Base-by-base conservation (phyloP, 2,329 filamentous ascomycete genomes). In the Hypomyces rosellus region DNA sequence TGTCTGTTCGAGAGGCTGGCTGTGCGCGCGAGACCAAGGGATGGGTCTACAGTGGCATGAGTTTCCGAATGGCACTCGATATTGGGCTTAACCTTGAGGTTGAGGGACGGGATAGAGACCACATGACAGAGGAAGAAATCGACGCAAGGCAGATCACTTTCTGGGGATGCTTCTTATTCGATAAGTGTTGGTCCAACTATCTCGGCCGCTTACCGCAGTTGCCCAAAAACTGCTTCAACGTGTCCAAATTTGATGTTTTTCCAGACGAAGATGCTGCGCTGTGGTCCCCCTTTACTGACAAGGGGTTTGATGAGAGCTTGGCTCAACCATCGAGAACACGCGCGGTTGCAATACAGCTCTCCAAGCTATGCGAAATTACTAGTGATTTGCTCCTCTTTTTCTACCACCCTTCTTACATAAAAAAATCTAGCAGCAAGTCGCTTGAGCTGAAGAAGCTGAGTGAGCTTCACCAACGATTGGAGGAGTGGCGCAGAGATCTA, bases 151-250 rank as follows among this genome's bases (percentile, higher is more conserved):
- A 88, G 48, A 85, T 97, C 39, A 97, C 93, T 0, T 97, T 96
- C 63, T 97, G 93, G 93, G 93, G 93, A 6, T 96, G 91, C 65
- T 97, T 93, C 67, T 71, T 96, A n/a, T 95, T 97, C 65, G 93
- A 99, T 73, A 97, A 96, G 76, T 95, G 89, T 67, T 97, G 92
- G 91, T 96, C 91, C 45, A 97, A 96, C 65, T 97, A 97, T 60
- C 80, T 97, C 22, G 92, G 93, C 44, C 85, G 93, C 40, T 76
- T 96, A 54, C 92, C 93, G 11, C 92, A 96, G 66, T 74, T 97
- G 11, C 85, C 89, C 0, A 84, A 82, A 39, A 82, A 83, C 30
- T 87, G 88, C 7, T 87, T 89, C 60, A 95, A 86, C 34, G 88
- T 90, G 1, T 86, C 89, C 22, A 95, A 92, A 65, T 88, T 89